Conservation (phyloP, 257 asterid genomes). For the Petunia secreta region DNA sequence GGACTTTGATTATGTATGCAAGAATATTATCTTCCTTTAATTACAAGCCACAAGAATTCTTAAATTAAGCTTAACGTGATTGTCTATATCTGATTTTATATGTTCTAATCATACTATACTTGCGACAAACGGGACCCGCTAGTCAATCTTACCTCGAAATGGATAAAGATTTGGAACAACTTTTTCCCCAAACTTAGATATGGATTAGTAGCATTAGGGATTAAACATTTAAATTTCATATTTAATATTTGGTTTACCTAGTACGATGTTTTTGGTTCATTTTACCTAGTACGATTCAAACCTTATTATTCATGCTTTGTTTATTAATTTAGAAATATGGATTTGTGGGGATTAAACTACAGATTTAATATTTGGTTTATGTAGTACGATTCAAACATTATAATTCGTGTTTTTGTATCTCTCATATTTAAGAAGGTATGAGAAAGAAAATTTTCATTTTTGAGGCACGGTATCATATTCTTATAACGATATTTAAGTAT, state of each 20-base stretch:
- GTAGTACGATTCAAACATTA: not conserved
- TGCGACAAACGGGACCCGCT: not conserved
- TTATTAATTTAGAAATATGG: too few species aligned
- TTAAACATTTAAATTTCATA: not conserved
- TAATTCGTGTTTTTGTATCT: not conserved
- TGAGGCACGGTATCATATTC: too few species aligned
- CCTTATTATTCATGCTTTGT: too few species aligned
- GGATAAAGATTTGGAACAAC: conserved; percentile 13
- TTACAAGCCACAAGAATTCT: not conserved
- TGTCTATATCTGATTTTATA: not conserved
- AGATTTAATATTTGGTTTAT: not conserved
- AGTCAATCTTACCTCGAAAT: not conserved
- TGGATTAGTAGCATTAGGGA: not conserved
- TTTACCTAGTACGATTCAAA: not conserved
- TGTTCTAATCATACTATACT: not conserved
- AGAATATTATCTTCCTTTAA: not conserved
- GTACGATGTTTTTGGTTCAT: too few species aligned
- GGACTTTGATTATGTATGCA: not conserved
- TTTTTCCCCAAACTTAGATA: not conserved
- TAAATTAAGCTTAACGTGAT: not conserved
- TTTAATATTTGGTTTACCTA: not conserved
- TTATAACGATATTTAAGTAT: too few species aligned
- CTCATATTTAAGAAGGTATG: not conserved
- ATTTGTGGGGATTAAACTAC: too few species aligned
- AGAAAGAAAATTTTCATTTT: too few species aligned